phyloP scores from a whole-genome alignment of 768 basidiomycete species.

The Rhizopogon vesiculosus region DNA sequence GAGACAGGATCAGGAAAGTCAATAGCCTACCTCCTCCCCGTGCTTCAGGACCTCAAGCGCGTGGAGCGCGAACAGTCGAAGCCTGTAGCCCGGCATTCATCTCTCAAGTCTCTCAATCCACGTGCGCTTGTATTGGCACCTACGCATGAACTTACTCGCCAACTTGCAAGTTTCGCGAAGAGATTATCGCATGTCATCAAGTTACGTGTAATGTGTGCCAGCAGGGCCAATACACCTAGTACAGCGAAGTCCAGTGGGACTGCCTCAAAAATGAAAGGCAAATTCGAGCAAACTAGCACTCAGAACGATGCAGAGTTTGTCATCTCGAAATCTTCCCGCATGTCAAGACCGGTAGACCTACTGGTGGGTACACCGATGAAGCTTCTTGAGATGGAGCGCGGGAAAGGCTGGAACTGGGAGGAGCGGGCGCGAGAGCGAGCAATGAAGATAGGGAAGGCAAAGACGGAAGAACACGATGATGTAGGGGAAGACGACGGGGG shows the following conservation, averaged over 20 bases:
- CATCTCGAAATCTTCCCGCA: constrained; percentile 15
- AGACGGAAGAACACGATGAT: constrained; percentile 23
- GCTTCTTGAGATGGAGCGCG: constrained; percentile 54
- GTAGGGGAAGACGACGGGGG: constrained; percentile 19
- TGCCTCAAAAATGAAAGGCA: constrained; percentile 46
- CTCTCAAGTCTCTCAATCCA: constrained; percentile 46
- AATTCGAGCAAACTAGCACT: constrained; percentile 17
- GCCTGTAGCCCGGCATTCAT: constrained; percentile 7
- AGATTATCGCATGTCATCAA: constrained; percentile 68
- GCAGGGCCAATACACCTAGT: constrained; percentile 47
- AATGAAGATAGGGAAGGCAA: constrained; percentile 16
- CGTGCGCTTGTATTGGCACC: constrained; percentile 81
- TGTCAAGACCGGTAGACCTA: constrained; percentile 39
- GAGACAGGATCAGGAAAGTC: constrained; percentile 94
- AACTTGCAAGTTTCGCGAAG: constrained; percentile 73
- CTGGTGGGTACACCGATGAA: constrained; percentile 64
- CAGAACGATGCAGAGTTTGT: constrained; percentile 20
- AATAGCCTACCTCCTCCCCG: constrained; percentile 82
- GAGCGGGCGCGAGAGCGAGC: constrained; percentile 21
- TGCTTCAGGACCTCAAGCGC: constrained; percentile 73
- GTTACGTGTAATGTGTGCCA: constrained; percentile 69
- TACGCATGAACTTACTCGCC: constrained; percentile 85
- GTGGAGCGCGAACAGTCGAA: constrained; percentile 38
- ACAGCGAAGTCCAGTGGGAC: constrained; percentile 26
- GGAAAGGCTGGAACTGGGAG: constrained; percentile 49